Evolutionary conservation across 257 asterid species (phyloP), one percentile per base, ranked within the genome.

Genomic region (Solanum medicagineum): DNA sequence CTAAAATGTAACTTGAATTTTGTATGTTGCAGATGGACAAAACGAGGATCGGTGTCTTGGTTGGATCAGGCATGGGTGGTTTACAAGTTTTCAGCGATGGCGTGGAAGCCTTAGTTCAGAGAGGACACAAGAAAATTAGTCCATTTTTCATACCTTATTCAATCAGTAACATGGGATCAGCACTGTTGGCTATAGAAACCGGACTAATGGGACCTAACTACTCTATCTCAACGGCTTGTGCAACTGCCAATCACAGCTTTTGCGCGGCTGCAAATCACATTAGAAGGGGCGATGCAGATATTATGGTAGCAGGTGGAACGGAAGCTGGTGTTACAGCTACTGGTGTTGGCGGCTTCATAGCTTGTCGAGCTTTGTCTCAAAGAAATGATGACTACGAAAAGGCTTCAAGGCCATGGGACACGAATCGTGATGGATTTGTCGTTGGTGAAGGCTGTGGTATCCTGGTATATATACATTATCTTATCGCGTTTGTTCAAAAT

Each of bases 321-420:
- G 92, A 90, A 85, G 90, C 91, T 12, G 87, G 87, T 3, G 60
- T 90, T 66, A 90, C 84, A 5, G 84, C 90, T 44, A 69, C 86
- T 36, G 90, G 89, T 12, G 85, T 88, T 53, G 87, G 90, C 5
- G 92, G 92, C 8, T 90, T 90, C 84, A 87, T 88, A 26, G 92
- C 91, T 20, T 90, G 90, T 32, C 83, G 89, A 4, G 91, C 90
- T 1, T 84, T 90, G 85, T 90, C 92, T 42, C 91, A 88, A 42
- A 88, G 91, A 81, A 90, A 90, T n/a, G 87, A 86, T 12, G 92
- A 86, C 63, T 88, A 88, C 16, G 42, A 65, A 45, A 90, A n/a
- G 89, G 98, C 97, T 7, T 94, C 98, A 8, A 89, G 98, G 87
- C 97, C 95, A 1, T 93, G 97, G 98, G 98, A 94, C 87, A 90